Conservation (phyloP, 257 asterid genomes). For the Rehmannia glutinosa region DNA sequence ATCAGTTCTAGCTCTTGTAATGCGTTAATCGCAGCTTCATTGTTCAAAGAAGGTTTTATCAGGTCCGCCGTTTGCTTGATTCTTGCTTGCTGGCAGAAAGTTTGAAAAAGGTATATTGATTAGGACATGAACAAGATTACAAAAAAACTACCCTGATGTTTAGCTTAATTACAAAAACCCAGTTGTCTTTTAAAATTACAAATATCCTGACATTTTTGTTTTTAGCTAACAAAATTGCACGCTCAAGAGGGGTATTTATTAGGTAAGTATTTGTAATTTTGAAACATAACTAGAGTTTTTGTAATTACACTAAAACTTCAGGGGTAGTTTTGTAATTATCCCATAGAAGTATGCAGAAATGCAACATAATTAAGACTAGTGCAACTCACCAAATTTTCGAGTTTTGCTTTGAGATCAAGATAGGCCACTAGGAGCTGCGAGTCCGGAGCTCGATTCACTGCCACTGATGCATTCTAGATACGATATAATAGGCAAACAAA, state of each 20-base stretch:
- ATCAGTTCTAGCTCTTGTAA: constrained; percentile 58
- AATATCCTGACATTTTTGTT: no score
- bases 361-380: not conserved
- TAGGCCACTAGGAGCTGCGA: constrained; percentile 50
- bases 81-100: constrained; percentile 49
- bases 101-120: not conserved
- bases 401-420: constrained; percentile 44
- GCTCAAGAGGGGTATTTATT: no score
- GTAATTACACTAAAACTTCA: no score
- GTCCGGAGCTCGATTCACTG: constrained; percentile 26
- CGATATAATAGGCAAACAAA: constrained; percentile 8
- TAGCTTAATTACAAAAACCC: no score
- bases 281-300: no score
- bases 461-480: constrained; percentile 35
- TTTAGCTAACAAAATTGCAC: no score
- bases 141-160: not conserved
- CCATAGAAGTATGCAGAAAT: no score
- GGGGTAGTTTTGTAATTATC: no score
- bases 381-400: constrained; percentile 55
- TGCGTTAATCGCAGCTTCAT: constrained; percentile 39
- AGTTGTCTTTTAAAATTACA: no score
- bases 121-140: no score
- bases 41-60: constrained; percentile 50
- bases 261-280: no score
- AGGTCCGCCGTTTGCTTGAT: constrained; percentile 38